Conservation (phyloP, 2,329 filamentous ascomycete genomes). For the Colletotrichum ledebouriae region DNA sequence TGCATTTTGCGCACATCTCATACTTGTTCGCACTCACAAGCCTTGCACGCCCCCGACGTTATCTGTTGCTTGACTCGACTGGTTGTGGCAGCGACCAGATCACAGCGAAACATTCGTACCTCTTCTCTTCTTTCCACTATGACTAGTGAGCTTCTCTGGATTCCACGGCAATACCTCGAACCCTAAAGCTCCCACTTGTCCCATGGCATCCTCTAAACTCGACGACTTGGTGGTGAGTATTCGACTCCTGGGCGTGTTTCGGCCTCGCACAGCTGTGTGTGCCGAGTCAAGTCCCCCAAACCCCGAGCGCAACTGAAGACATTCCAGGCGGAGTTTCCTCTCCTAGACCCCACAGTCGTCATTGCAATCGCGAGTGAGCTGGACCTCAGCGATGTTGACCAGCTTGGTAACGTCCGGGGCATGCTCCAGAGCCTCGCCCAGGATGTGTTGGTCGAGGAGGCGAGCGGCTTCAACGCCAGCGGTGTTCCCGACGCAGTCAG, state of each 20-base stretch:
- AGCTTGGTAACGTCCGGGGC: conserved; percentile 67
- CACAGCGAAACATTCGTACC: not conserved
- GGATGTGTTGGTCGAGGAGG: conserved; percentile 75
- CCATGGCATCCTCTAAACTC: conserved; percentile 34
- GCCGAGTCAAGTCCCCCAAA: not conserved
- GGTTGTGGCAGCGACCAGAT: not conserved
- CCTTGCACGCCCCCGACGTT: not conserved
- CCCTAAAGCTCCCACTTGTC: conserved; percentile 16
- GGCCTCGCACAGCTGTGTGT: not conserved
- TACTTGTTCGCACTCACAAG: too few relatives aligned
- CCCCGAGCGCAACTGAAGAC: not conserved
- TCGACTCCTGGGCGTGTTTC: not conserved
- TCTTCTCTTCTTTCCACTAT: conserved; percentile 20
- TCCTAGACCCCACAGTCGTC: conserved; percentile 83
- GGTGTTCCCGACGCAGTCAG: conserved; percentile 68
- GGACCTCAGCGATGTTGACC: conserved; percentile 67
- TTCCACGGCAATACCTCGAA: conserved; percentile 38
- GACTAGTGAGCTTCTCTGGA: conserved; percentile 31
- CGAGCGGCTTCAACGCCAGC: conserved; percentile 82
- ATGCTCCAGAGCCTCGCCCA: conserved; percentile 76
- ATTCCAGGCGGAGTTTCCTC: conserved; percentile 54
- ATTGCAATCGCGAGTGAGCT: conserved; percentile 82
- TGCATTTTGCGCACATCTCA: not conserved
- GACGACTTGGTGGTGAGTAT: conserved; percentile 38
- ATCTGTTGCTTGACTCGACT: not conserved